Conservation (phyloP, 2,329 filamentous ascomycete genomes). For the Aureobasidium sp. region DNA sequence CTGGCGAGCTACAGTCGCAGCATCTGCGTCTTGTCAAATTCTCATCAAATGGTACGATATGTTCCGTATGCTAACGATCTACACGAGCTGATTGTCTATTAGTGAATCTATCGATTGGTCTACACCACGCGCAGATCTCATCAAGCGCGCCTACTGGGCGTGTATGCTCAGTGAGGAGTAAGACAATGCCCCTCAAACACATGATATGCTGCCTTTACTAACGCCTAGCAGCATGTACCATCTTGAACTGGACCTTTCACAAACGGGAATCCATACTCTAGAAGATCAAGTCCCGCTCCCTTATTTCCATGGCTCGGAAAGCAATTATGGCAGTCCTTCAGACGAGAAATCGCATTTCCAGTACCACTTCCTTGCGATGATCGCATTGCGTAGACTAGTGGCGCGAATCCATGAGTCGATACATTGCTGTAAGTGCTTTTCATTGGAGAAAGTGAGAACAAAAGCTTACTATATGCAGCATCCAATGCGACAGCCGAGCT, state of each 20-base stretch:
- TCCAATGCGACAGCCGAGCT: conserved; percentile 21
- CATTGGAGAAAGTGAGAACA: not conserved
- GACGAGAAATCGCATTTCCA: conserved; percentile 47
- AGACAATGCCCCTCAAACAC: conserved; percentile 10
- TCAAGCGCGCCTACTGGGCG: conserved; percentile 49
- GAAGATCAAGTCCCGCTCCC: conserved; percentile 48
- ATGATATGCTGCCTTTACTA: not conserved
- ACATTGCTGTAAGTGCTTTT: conserved; percentile 39
- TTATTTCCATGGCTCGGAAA: conserved; percentile 39
- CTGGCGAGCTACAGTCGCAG: conserved; percentile 48
- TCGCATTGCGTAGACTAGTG: conserved; percentile 47
- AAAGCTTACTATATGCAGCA: conserved; percentile 12
- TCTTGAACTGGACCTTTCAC: conserved; percentile 49
- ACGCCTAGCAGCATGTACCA: conserved; percentile 39
- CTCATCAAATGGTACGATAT: conserved; percentile 44
- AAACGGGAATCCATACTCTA: conserved; percentile 45
- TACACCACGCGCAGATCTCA: conserved; percentile 41
- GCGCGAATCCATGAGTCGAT: conserved; percentile 45
- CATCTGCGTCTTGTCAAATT: conserved; percentile 49
- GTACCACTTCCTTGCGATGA: conserved; percentile 52
- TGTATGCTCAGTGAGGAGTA: conserved; percentile 49
- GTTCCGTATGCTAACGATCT: conserved; percentile 19
- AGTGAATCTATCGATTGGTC: conserved; percentile 35
- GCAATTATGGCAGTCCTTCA: conserved; percentile 31
- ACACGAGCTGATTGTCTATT: not conserved